Evolutionary conservation across 495 filamentous ascomycete genomes (phyloP).

Genomic region (Trichoderma gamsii): DNA sequence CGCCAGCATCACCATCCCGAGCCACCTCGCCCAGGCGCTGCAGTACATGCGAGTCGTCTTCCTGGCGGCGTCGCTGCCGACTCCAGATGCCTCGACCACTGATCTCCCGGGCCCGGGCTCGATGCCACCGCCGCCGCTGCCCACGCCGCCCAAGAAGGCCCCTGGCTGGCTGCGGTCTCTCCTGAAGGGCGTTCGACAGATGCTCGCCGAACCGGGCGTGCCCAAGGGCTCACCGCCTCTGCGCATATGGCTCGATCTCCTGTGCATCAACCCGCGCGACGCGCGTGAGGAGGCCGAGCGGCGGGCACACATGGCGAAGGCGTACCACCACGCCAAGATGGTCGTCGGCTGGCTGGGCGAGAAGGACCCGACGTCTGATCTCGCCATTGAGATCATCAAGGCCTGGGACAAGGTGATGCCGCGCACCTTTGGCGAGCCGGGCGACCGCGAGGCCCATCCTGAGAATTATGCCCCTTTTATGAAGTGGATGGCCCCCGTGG

Average conservation of each 20-base stretch:
- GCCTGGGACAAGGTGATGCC: constrained; percentile 17
- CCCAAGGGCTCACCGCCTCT: background rate
- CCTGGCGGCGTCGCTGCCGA: background rate
- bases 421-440: constrained; percentile 14
- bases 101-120: background rate
- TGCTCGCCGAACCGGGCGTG: constrained; percentile 7
- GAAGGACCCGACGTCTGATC: constrained; percentile 16
- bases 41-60: constrained; percentile 16
- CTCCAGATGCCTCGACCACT: background rate
- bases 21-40: constrained; percentile 15
- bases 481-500: constrained; percentile 16
- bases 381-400: constrained; percentile 18
- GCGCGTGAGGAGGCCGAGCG: constrained; percentile 15
- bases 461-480: constrained; percentile 16
- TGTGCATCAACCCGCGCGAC: constrained; percentile 19
- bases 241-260: constrained; percentile 16
- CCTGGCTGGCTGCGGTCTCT: constrained; percentile 17
- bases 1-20: background rate
- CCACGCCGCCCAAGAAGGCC: background rate
- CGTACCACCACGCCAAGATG: constrained; percentile 17
- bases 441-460: constrained; percentile 15
- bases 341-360: constrained; percentile 18
- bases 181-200: constrained; percentile 7
- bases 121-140: background rate
- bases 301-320: constrained; percentile 14